A percentile compares a stretch with the other conserved stretches of the same genome.
phyloP scores from a whole-genome alignment of 805 yeast species.

The Lipomyces oligophaga region DNA sequence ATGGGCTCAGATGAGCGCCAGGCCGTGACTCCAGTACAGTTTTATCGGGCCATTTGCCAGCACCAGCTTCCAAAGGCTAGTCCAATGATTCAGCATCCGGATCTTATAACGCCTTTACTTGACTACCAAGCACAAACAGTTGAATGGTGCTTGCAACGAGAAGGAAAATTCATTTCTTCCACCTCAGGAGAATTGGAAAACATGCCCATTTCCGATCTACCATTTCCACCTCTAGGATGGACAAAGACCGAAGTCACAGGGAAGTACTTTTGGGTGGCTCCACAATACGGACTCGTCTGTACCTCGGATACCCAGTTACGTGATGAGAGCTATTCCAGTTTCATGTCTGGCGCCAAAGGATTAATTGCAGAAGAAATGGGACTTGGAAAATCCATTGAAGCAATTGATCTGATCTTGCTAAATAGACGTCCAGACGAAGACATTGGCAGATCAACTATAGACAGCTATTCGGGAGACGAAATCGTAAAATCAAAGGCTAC shows the following conservation, averaged over 20 bases:
- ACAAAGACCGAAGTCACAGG: slow-evolving; percentile 1
- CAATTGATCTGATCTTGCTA: slow-evolving; percentile 58
- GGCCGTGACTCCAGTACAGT: slow-evolving; percentile 11
- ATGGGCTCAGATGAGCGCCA: background rate
- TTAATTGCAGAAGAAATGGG: slow-evolving; percentile 96
- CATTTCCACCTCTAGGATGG: slow-evolving; percentile 28
- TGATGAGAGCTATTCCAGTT: slow-evolving; percentile 28
- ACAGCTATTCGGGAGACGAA: slow-evolving; percentile 42
- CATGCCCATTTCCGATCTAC: slow-evolving; percentile 29
- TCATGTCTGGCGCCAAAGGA: slow-evolving; percentile 42
- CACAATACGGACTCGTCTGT: slow-evolving; percentile 23
- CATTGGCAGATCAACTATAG: slow-evolving; percentile 3
- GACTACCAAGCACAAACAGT: slow-evolving; percentile 38
- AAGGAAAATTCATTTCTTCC: slow-evolving; percentile 35
- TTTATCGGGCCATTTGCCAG: slow-evolving; percentile 19
- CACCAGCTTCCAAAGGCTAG: slow-evolving; percentile 10
- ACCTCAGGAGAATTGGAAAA: slow-evolving; percentile 24
- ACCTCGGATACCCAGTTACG: slow-evolving; percentile 7
- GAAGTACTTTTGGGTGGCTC: slow-evolving; percentile 22
- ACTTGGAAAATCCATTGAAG: slow-evolving; percentile 88
- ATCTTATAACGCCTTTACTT: slow-evolving; percentile 10
- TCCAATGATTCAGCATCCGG: slow-evolving; percentile 12
- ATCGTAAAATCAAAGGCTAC: slow-evolving; percentile 63
- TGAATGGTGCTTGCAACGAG: slow-evolving; percentile 38
- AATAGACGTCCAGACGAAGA: slow-evolving; percentile 50